Evolutionary conservation across 805 yeast genomes (phyloP).

Genomic region (Candida xiaguanensis): DNA sequence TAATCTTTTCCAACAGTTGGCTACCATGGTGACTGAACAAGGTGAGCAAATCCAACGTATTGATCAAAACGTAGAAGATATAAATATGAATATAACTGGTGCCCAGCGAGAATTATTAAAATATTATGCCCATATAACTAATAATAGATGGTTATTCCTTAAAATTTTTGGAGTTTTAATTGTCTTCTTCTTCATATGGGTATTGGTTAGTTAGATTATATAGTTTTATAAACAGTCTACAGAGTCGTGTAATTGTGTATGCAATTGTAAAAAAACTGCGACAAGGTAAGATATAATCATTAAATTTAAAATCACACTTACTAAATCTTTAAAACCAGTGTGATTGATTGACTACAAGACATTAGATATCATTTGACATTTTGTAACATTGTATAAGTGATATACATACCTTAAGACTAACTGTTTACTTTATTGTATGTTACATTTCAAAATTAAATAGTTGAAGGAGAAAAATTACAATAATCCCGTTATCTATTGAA

Average conservation of each 20-base stretch:
- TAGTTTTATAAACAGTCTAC: background rate
- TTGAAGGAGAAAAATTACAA: too few relatives aligned
- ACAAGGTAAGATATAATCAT: background rate
- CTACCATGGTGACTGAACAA: slow-evolving; percentile 97
- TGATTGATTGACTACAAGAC: background rate
- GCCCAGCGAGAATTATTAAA: slow-evolving; percentile 92
- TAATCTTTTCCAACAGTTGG: slow-evolving; percentile 86
- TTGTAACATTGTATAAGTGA: too few relatives aligned
- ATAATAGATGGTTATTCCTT: slow-evolving; percentile 87
- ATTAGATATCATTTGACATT: background rate
- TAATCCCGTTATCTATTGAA: too few relatives aligned
- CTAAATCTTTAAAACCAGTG: too few relatives aligned
- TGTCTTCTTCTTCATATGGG: slow-evolving; percentile 74
- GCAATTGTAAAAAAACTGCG: background rate
- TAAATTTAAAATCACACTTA: background rate
- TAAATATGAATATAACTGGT: slow-evolving; percentile 81
- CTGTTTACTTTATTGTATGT: too few relatives aligned
- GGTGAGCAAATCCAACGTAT: slow-evolving; percentile 94
- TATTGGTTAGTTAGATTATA: slow-evolving; percentile 53
- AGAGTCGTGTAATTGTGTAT: background rate
- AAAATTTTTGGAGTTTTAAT: slow-evolving; percentile 86
- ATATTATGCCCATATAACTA: slow-evolving; percentile 82
- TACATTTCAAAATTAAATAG: too few relatives aligned
- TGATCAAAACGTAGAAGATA: slow-evolving; percentile 92
- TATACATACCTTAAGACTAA: too few relatives aligned